Evolutionary conservation across 202 grass and related monocot species (phyloP).

Genomic region (Panicum hallii): DNA sequence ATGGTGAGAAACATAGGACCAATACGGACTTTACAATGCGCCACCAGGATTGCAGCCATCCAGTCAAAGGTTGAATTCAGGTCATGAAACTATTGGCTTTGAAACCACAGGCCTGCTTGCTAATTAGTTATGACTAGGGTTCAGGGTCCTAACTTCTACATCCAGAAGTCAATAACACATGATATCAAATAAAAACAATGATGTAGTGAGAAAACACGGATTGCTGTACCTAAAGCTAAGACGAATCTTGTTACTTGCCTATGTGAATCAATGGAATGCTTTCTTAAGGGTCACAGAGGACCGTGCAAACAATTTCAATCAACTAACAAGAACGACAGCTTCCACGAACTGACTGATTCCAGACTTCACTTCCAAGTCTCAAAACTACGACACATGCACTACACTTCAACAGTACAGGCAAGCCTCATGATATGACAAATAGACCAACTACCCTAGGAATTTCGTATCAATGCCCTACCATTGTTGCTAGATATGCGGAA

Average conservation of each 20-base stretch:
- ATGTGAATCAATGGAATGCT: constrained; percentile 22
- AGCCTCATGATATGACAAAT: background rate
- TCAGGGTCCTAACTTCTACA: constrained; percentile 4
- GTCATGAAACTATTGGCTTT: constrained; percentile 16
- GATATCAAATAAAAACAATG: constrained; percentile 4
- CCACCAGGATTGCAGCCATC: constrained; percentile 21
- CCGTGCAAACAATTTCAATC: constrained; percentile 5
- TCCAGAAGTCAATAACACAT: constrained; percentile 44
- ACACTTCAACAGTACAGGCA: background rate
- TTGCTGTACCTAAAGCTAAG: background rate
- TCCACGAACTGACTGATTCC: background rate
- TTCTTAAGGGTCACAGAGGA: background rate
- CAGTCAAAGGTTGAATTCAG: constrained; percentile 35
- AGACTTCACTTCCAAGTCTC: background rate
- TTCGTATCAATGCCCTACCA: background rate
- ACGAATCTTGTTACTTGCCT: background rate
- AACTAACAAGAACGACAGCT: background rate
- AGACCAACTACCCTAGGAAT: background rate
- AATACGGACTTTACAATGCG: background rate
- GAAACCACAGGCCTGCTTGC: constrained; percentile 20
- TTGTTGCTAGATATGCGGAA: background rate
- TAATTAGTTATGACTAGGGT: constrained; percentile 34
- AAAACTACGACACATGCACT: background rate
- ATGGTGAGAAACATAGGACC: constrained; percentile 43
- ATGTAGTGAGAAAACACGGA: constrained; percentile 17